Evolutionary conservation across 2,329 filamentous ascomycete genomes (phyloP), one percentile per base, ranked within the genome.

Genomic region (Penicillium digitatum): DNA sequence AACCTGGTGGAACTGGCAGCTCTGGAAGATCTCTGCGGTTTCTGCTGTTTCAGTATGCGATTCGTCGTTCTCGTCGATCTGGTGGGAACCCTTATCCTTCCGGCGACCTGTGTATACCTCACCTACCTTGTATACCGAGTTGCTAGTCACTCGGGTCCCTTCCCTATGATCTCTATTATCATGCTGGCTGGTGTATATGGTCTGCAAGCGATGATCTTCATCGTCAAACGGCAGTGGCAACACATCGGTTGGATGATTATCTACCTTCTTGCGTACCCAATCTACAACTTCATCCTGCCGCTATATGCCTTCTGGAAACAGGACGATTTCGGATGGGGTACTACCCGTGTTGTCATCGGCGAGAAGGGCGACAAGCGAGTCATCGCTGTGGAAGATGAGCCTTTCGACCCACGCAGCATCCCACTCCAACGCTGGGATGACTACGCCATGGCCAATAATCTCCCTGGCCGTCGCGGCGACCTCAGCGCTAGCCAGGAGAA

Each of bases 271-370:
- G 94, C 94, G 3, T 96, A 89, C 79, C 94, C 94, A 0, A 88
- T 99, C 65, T 96, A 93, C 79, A 94, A 88, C 4, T 89, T 99
- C 66, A 71, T 95, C 60, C 82, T 99, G 12, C 94, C 94, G 0
- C 78, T 99, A 60, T 99, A 97, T 79, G 96, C 93, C 0, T 99
- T 99, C 87, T 99, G 94, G 94, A 95, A 96, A 76, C 92, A 96
- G 74, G 94, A 99, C 75, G 93, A 99, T 77, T 99, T 99, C 81
- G 87, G 87, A 2, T 99, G 94, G 94, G 94, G 94, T 81, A 97
- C 94, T 78, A 99, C 94, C 1, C 91, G 94, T 83, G 86, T 99
- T 62, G 94, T 99, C 63, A 89, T 97, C 62, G 93, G 91, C 56
- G 94, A 99, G 74, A 90, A 93, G 73, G 93, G 92, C 60, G 84